Conservation (phyloP, 306 rosid species). For the Prunus salicina region DNA sequence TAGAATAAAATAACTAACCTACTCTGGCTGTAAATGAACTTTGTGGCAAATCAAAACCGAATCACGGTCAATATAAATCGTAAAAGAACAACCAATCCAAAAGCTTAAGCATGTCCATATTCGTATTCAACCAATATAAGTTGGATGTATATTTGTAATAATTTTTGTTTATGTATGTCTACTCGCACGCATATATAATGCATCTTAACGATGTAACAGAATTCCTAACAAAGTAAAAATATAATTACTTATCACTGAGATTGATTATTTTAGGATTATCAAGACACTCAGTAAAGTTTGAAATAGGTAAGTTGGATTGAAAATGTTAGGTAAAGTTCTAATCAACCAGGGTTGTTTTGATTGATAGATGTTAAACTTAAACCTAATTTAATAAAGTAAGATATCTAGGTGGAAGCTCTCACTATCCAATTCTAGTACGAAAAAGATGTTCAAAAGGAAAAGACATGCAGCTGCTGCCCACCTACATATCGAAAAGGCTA, state of each 20-base stretch:
- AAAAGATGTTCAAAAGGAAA: constrained; percentile 6
- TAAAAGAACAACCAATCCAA: background rate
- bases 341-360: background rate
- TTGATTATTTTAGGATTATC: constrained; percentile 16
- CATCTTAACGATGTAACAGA: background rate
- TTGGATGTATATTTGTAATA: background rate
- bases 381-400: constrained; percentile 28
- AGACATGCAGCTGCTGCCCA: background rate
- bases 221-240: too few species aligned
- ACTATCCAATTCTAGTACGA: constrained; percentile 21
- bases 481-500: constrained; percentile 10
- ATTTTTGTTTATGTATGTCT: background rate
- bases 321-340: constrained; percentile 33
- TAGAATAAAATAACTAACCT: background rate
- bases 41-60: background rate
- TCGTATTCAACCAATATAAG: background rate
- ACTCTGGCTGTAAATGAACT: too few species aligned
- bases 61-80: background rate
- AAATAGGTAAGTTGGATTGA: constrained; percentile 29
- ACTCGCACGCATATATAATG: background rate
- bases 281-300: background rate
- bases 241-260: background rate
- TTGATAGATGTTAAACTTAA: constrained; percentile 9
- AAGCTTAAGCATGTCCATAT: background rate
- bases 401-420: constrained; percentile 38